Conservation (phyloP, 345 rosid genomes). For the Eucalyptus caleyi region DNA sequence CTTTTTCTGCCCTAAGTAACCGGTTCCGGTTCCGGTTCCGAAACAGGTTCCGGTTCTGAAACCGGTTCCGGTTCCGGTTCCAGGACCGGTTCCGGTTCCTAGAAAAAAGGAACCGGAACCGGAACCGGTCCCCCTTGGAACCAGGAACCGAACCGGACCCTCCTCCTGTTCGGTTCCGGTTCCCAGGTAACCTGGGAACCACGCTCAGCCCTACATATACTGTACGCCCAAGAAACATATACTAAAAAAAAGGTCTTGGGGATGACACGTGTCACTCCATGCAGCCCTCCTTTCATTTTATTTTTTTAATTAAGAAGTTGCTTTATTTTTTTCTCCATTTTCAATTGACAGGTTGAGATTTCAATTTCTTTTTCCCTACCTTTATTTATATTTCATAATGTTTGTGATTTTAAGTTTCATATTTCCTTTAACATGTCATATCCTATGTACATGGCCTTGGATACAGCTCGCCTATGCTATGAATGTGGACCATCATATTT, state of each 20-base stretch:
- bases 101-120: no score
- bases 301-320: not conserved
- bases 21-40: no score
- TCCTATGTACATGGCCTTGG: not conserved
- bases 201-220: no score
- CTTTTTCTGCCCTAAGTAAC: no score
- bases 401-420: not conserved
- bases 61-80: no score
- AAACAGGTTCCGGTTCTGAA: no score
- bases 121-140: no score
- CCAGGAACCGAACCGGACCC: no score
- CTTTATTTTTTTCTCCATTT: not conserved
- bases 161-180: no score
- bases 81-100: no score
- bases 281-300: not conserved
- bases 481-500: not conserved
- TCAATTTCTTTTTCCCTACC: not conserved
- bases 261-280: not conserved
- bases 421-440: not conserved
- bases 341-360: not conserved
- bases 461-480: not conserved
- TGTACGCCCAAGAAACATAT: not conserved
- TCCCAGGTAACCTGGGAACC: no score
- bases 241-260: not conserved
- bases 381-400: not conserved